Percentiles rank a stretch among this genome's conserved stretches.
phyloP scores from a whole-genome alignment of 1,284 basidiomycete genomes.

The Marasmius sp. region DNA sequence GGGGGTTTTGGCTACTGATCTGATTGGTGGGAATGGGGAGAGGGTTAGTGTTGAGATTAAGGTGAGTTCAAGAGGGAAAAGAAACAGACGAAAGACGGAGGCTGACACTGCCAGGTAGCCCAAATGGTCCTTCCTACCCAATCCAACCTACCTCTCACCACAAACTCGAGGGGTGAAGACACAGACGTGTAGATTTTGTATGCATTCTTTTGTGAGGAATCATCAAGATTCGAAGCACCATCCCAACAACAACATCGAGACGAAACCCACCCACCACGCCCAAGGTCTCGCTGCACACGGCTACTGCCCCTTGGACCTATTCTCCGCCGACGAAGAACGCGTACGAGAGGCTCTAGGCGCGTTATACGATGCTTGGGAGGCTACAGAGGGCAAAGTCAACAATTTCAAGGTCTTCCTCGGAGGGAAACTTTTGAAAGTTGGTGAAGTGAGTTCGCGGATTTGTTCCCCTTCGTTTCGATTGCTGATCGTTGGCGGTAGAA shows the following conservation, averaged over 20 bases:
- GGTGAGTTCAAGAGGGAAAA: no score
- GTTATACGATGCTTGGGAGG: conserved; percentile 76
- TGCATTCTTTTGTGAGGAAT: conserved; percentile 76
- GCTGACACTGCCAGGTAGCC: no score
- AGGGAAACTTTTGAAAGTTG: conserved; percentile 42
- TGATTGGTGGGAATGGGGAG: conserved; percentile 60
- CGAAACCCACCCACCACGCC: conserved; percentile 25
- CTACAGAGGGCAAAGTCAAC: conserved; percentile 64
- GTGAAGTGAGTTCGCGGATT: conserved; percentile 47
- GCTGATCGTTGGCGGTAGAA: not conserved
- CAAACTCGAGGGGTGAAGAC: conserved; percentile 64
- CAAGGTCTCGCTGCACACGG: conserved; percentile 41
- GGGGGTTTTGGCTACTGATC: conserved; percentile 73
- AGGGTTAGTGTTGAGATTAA: conserved; percentile 86
- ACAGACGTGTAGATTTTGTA: conserved; percentile 81
- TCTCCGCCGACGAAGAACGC: conserved; percentile 62
- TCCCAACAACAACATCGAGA: not conserved
- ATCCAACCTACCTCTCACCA: conserved; percentile 53
- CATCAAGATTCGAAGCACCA: no score
- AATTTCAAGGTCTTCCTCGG: conserved; percentile 76
- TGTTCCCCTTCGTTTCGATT: not conserved
- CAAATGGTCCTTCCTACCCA: conserved; percentile 92
- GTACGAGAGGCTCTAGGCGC: conserved; percentile 59
- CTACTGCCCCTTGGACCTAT: conserved; percentile 90
- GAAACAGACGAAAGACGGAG: no score